Conservation (phyloP, 1,284 basidiomycete species). For the Jaminaea rosea region DNA sequence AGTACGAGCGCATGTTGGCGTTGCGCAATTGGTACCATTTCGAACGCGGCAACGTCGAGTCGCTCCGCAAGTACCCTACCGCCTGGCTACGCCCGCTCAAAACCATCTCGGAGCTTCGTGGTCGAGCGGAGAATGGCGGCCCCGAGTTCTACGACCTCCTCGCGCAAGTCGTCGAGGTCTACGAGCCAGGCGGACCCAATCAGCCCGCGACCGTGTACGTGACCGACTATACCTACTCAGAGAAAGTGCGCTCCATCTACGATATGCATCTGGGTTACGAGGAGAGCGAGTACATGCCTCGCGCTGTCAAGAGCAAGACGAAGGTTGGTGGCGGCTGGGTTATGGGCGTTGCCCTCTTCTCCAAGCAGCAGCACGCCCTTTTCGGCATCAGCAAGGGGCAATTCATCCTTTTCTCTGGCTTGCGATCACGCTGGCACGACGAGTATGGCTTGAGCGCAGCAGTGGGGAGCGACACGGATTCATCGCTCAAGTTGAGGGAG, state of each 20-base stretch:
- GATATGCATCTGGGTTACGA: not conserved
- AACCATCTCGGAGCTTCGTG: not conserved
- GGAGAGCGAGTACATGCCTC: not conserved
- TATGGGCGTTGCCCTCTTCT: not conserved
- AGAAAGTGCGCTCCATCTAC: not conserved
- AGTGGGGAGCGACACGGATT: not conserved
- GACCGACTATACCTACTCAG: not conserved
- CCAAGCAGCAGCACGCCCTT: not conserved
- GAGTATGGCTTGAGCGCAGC: not conserved
- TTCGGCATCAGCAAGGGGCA: not conserved
- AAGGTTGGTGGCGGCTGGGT: not conserved
- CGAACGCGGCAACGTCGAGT: not conserved
- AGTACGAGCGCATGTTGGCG: too few species aligned
- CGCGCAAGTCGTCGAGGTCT: not conserved
- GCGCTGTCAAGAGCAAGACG: too few species aligned
- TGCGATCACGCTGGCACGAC: not conserved
- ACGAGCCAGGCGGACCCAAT: not conserved
- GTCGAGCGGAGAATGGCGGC: too few species aligned
- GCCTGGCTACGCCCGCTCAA: not conserved
- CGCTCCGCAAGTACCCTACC: not conserved
- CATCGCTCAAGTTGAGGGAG: not conserved
- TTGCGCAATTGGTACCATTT: slow-evolving; percentile 1
- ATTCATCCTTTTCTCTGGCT: not conserved
- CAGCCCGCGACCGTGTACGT: not conserved
- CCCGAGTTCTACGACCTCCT: not conserved